Conservation (phyloP, 768 basidiomycete species). For the Trametes maxima region DNA sequence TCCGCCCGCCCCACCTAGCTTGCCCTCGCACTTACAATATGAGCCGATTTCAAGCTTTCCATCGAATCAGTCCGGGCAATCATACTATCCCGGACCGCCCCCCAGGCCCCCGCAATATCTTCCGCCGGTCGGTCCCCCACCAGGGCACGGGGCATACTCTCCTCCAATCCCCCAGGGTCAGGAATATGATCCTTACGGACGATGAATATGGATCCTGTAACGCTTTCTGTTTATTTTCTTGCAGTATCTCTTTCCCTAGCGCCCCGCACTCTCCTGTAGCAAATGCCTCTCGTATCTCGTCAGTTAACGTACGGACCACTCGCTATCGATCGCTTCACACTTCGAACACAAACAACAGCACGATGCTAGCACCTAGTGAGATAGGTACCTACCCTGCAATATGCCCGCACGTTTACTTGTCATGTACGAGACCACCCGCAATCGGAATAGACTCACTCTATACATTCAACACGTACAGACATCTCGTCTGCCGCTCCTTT, state of each 20-base stretch:
- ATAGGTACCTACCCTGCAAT: not conserved
- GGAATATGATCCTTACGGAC: conserved; percentile 22
- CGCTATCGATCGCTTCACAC: conserved; percentile 14
- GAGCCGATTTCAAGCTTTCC: conserved; percentile 18
- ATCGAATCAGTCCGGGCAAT: conserved; percentile 15
- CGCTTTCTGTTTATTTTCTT: not conserved
- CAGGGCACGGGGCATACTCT: conserved; percentile 23
- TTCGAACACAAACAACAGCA: not conserved
- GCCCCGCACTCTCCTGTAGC: conserved; percentile 11
- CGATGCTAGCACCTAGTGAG: not conserved
- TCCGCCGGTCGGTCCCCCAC: conserved; percentile 9
- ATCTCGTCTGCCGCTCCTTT: not conserved
- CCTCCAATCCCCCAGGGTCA: conserved; percentile 13
- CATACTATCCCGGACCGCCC: conserved; percentile 33
- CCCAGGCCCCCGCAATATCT: conserved; percentile 30
- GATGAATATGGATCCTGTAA: not conserved
- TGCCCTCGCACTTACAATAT: conserved; percentile 23
- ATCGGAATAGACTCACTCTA: conserved; percentile 9
- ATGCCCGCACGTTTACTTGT: not conserved
- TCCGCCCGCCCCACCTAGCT: conserved; percentile 28
- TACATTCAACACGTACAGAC: conserved; percentile 1
- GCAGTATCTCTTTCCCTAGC: not conserved
- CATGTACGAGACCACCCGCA: not conserved
- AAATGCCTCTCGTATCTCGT: conserved; percentile 3
- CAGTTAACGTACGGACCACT: conserved; percentile 10